Base-by-base conservation (phyloP, 305 asterid genomes). In the Andrographis paniculata region DNA sequence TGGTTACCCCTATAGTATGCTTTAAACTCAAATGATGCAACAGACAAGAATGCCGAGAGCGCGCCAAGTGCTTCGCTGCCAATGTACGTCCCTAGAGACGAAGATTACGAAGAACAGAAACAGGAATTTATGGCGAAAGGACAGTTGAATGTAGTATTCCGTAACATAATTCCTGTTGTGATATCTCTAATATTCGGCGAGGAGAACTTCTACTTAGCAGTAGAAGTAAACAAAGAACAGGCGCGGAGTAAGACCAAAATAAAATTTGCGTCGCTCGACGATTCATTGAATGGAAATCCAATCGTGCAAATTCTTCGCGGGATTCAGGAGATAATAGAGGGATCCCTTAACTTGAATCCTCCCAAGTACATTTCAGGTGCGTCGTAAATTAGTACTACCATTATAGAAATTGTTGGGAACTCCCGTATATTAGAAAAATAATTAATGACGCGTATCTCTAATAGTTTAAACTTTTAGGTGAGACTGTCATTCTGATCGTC, bases 11-110 rank as follows among this genome's bases (percentile, higher is more conserved):
- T n/a, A n/a, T n/a, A n/a, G n/a, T n/a, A n/a, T n/a, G n/a, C n/a
- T n/a, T n/a, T n/a, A n/a, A n/a, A n/a, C n/a, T n/a, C n/a, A n/a
- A n/a, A n/a, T n/a, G n/a, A n/a, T n/a, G n/a, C n/a, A n/a, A 14
- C 11, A 33, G 38, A 33, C 11, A 14, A 8, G n/a, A 8, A 3
- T 2, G 38, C n/a, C 1, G 38, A 33, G 38, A 27, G 4, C 9
- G 14, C 38, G 1, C 38, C 38, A 33, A 33, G 31, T 9, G 65
- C 73, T 65, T 78, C 78, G 43, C 20, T 58, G 44, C 80, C 78
- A 6, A 20, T 67, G 50, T 78, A 78, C 40, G 87, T 78, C 40
- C 83, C 87, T 0, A 67, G 87, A 55, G 87, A 78, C 14, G 87
- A 75, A 52, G 74, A 66, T 17, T 78, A 75, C 58, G 78, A 69